Base-by-base conservation (phyloP, 208 protist species). In the Trypanosoma theileri region DNA sequence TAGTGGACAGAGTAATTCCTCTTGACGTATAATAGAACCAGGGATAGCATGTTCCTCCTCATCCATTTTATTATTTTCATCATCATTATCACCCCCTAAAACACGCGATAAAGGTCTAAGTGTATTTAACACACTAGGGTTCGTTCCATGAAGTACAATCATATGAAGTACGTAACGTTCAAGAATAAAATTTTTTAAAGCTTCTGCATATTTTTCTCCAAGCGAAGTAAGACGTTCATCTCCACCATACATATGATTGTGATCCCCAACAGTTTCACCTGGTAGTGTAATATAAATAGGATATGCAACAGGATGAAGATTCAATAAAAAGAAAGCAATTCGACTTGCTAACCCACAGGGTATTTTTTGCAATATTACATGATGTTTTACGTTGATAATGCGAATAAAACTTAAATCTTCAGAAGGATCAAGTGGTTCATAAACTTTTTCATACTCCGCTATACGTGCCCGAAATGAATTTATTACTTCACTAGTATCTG, bases 301-400 rank as follows among this genome's bases (percentile, higher is more conserved):
- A 66, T 86, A 92, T 14, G 88, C 83, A 42, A 94, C 80, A 54
- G 91, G 88, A 69, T 94, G 91, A 10, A 96, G 80, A 66, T 96
- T 96, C 48, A 91, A 55, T n/a, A 96, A 59, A 59, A 96, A 96
- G 73, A 94, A 96, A 21, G 79, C 84, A 61, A 96, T 88, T 46
- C 85, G 86, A 56, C 82, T 93, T 40, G 84, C 88, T 4, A 96
- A 71, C 0, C 86, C 86, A 48, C 77, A 80, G 17, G 72, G 67
- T 21, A 96, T 81, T 19, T 83, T 85, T 75, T 96, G 77, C 46
- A 96, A 64, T 1, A 93, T 77, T 35, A 96, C 84, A 73, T 94
- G 91, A 56, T 84, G 86, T 78, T 96, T 94, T 14, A 93, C 86
- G 74, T 96, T 89, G 52, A 92, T 78, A 62, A 95, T 96, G 62